These are phyloP conservation scores for Candida arabinofermentans DNA, from an alignment of 805 yeast genomes.

Conservation along the genomic window DNA sequence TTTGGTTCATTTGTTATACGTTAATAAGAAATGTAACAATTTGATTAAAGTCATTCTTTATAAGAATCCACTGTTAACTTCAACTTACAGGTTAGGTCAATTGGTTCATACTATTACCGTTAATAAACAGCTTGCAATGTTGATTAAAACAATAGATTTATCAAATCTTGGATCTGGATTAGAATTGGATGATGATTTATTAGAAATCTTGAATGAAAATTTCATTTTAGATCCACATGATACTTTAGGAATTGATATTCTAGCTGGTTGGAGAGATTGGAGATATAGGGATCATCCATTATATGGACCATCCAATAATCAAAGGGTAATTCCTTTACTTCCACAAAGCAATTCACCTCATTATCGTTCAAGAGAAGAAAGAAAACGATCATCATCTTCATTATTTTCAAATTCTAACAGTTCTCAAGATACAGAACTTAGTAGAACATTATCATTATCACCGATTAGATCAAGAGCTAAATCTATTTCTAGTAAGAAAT, in stretches of 20 bases:
- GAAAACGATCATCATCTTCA: conserved; percentile 5
- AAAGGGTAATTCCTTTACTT: not conserved
- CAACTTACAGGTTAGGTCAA: conserved; percentile 79
- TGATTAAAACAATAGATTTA: conserved; percentile 56
- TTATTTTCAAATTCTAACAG: conserved; percentile 14
- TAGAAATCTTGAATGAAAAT: conserved; percentile 12
- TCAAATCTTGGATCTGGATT: conserved; percentile 45
- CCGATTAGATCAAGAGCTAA: conserved; percentile 15
- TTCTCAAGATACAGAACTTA: conserved; percentile 13
- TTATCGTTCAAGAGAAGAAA: not conserved
- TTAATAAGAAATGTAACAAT: conserved; percentile 46
- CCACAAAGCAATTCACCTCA: not conserved
- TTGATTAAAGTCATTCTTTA: conserved; percentile 56
- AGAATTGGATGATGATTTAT: conserved; percentile 17
- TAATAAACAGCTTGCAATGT: conserved; percentile 49
- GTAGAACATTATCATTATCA: conserved; percentile 15
- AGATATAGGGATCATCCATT: conserved; percentile 70
- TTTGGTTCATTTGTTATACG: conserved; percentile 44
- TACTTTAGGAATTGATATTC: conserved; percentile 28
- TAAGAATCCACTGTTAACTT: conserved; percentile 48
- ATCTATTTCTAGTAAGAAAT: conserved; percentile 1
- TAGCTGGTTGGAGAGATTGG: conserved; percentile 94
- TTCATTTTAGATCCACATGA: conserved; percentile 1
- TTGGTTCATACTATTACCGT: conserved; percentile 64
- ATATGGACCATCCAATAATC: conserved; percentile 33